Evolutionary conservation across 192 early-diverging fungal genomes (phyloP), one percentile per base, ranked within the genome.

Genomic region (Phycomyces blakesleeanus): DNA sequence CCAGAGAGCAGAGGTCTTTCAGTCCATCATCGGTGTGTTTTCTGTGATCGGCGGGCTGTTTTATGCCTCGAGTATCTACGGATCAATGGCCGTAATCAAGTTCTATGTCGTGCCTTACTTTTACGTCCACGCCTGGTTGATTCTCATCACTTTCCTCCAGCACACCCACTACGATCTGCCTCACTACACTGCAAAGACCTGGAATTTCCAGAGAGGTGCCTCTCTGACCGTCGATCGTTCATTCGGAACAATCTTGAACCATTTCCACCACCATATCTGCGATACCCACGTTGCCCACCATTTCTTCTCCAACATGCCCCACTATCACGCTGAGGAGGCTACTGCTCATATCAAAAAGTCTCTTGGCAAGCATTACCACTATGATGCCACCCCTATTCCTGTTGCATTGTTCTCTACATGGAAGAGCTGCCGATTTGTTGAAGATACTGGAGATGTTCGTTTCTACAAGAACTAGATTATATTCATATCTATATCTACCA

Each of bases 221-320:
- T 77, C 94, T 55, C 54, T 78, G 20, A 91, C 93, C 51, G 85
- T 98, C 20, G 96, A 98, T 73, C 92, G 94, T 54, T 89, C 89
- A 63, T 96, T 85, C 63, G 94, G 96, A 42, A 78, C 76, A 73
- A 73, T 95, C 72, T 81, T 98, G 70, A 90, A 98, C 76, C 71
- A 82, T 68, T 89, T 91, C 75, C 76, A 89, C 66, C 87, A 88
- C 65, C 80, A 84, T 61, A 94, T 93, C 68, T 77, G 86, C 52
- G 92, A 95, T 72, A 93, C 92, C 6, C 94, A 98, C 67, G 94
- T 98, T 22, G 93, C 89, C 7, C 96, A 98, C 72, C 96, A 98
- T 70, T 72, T 94, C 61, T 98, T 96, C 81, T 91, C 90, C 18
- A 90, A 84, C 24, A 98, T 98, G 92, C 96, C 96, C 7, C 92